phyloP scores from a whole-genome alignment of 148 eudicot species.

The Fagopyrum tataricum region DNA sequence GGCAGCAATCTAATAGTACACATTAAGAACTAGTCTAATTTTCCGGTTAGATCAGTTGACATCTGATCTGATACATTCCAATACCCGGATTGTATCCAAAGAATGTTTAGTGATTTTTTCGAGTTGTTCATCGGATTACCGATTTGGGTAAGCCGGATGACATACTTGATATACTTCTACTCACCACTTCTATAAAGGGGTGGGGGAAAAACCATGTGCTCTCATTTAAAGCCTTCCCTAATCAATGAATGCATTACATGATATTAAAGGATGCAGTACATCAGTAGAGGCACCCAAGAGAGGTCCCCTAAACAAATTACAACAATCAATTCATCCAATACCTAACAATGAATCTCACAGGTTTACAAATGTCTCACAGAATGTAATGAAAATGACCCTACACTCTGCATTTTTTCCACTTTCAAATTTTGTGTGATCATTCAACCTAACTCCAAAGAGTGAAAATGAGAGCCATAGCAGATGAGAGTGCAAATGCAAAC shows the following conservation, averaged over 20 bases:
- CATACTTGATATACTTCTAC: too few relatives aligned
- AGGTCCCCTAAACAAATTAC: background rate
- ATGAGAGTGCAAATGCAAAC: too few relatives aligned
- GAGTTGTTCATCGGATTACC: too few relatives aligned
- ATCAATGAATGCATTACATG: background rate
- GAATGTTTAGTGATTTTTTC: too few relatives aligned
- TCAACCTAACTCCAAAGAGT: background rate
- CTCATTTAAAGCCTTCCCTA: background rate
- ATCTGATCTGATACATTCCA: too few relatives aligned
- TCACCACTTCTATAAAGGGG: background rate
- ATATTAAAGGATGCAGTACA: background rate
- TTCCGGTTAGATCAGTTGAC: too few relatives aligned
- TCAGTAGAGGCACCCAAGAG: background rate
- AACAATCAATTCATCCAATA: background rate
- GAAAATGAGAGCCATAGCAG: too few relatives aligned
- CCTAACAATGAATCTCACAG: background rate
- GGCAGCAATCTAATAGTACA: too few relatives aligned
- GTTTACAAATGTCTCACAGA: background rate
- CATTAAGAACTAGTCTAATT: too few relatives aligned
- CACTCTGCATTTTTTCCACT: background rate
- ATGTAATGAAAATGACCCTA: slow-evolving; percentile 10
- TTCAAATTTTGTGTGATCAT: background rate
- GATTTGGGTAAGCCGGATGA: too few relatives aligned
- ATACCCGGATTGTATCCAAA: too few relatives aligned
- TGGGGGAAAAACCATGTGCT: background rate